Evolutionary conservation across 2,329 filamentous ascomycete genomes (phyloP), one percentile per base, ranked within the genome.

Genomic region (Hymenoscyphus occultus): DNA sequence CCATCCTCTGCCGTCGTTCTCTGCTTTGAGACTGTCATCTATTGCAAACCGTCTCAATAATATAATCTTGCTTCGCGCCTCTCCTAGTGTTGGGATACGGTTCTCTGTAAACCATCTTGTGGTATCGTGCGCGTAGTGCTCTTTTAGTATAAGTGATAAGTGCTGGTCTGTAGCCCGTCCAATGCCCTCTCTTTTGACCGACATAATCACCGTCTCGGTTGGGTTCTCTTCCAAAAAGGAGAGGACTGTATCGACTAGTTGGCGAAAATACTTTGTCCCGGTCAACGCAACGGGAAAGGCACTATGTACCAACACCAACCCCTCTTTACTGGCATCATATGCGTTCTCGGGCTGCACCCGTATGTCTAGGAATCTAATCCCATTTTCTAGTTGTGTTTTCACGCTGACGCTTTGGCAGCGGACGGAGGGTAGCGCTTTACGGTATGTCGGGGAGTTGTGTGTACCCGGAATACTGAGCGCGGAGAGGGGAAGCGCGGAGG

Each of bases 321-420:
- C 83, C 74, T 92, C 87, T 69, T 86, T 85, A 67, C 82, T 81
- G 0, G 79, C 75, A 62, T 90, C 82, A 1, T 83, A 80, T 1
- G 86, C 82, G 61, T 80, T 80, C 39, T 83, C 80, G 1, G 87
- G 86, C 71, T 90, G 88, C 0, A 97, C 90, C 61, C 95, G 88
- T 68, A 99, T 86, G 76, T 99, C 95, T 70, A 99, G 88, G 82
- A 97, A 98, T 61, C 95, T 92, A 57, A 98, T 90, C 35, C 95
- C 95, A 75, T 97, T 94, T 64, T 88, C 82, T 35, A 99, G 86
- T 78, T 99, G 95, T 62, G 89, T 86, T 59, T 83, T 81, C 5
- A 96, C 83, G 67, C 86, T 82, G 19, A 93, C 92, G 40, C 91
- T 89, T 79, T 99, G 95, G 78, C 95, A 98, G 48, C 95, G 90